phyloP scores from a whole-genome alignment of 805 yeast genomes.

The Ogataea glucozyma region DNA sequence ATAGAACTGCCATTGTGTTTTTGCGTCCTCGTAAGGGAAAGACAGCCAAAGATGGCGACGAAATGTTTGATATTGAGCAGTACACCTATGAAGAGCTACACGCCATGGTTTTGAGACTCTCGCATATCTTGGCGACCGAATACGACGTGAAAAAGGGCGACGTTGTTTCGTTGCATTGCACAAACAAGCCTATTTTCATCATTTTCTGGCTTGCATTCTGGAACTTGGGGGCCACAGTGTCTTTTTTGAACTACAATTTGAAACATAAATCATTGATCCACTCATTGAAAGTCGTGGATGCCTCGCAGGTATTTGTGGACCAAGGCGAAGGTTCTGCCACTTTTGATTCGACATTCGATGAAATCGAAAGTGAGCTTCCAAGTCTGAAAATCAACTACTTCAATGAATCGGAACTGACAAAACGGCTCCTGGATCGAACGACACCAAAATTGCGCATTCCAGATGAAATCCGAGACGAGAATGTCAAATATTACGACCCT shows the following conservation, averaged over 20 bases:
- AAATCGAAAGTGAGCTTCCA: conserved; percentile 40
- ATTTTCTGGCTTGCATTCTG: conserved; percentile 83
- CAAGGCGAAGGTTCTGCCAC: conserved; percentile 56
- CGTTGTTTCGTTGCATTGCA: conserved; percentile 70
- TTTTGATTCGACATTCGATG: conserved; percentile 43
- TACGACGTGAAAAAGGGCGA: conserved; percentile 68
- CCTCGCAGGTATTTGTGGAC: conserved; percentile 69
- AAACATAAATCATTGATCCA: conserved; percentile 75
- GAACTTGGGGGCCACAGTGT: conserved; percentile 90
- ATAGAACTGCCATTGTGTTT: conserved; percentile 63
- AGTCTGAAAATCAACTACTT: conserved; percentile 20
- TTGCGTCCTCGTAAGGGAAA: conserved; percentile 45
- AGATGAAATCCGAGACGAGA: conserved; percentile 57
- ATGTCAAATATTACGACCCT: conserved; percentile 58
- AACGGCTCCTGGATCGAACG: conserved; percentile 22
- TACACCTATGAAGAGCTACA: conserved; percentile 72
- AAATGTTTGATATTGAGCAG: conserved; percentile 58
- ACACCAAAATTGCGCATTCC: conserved; percentile 55
- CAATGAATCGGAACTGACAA: conserved; percentile 21
- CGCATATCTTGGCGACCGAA: conserved; percentile 61
- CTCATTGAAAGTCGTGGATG: conserved; percentile 69
- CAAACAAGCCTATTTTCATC: conserved; percentile 81
- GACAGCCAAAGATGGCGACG: conserved; percentile 48
- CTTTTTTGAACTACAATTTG: conserved; percentile 81
- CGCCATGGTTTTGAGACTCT: conserved; percentile 62